A percentile compares a stretch with the other conserved stretches of the same genome.
Conservation (phyloP, 208 protist genomes). For the Strigomonas oncopelti region DNA sequence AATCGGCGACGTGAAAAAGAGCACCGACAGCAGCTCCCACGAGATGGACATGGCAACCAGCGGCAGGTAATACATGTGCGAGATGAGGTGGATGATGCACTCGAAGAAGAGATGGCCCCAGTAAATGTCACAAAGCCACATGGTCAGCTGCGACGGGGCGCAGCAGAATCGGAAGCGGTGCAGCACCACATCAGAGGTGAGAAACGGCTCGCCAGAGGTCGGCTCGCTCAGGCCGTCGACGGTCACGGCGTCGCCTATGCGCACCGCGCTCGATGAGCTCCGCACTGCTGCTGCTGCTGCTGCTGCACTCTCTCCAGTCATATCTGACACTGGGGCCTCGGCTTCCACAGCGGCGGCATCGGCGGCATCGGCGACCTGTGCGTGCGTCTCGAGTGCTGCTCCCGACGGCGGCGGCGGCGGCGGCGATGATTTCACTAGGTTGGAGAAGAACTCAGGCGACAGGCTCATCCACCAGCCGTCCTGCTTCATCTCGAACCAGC, state of each 20-base stretch:
- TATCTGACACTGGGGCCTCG: no score
- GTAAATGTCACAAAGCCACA: conserved; percentile 78
- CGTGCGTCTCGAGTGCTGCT: neutral
- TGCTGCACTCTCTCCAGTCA: no score
- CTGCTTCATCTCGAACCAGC: conserved; percentile 62
- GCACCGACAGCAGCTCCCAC: conserved; percentile 47
- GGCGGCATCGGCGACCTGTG: no score
- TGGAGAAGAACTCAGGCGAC: conserved; percentile 33
- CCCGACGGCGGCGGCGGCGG: neutral
- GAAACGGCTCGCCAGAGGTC: conserved; percentile 38
- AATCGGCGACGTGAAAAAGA: conserved; percentile 38
- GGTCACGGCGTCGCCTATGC: neutral
- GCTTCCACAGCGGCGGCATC: no score
- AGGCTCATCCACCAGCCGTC: conserved; percentile 63
- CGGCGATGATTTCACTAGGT: conserved; percentile 11
- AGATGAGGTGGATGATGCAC: conserved; percentile 49
- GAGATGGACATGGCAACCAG: conserved; percentile 73
- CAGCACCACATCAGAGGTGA: conserved; percentile 36
- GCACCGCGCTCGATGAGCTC: neutral
- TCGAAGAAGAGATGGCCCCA: conserved; percentile 64
- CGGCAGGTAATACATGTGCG: conserved; percentile 84
- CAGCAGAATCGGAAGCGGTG: conserved; percentile 66
- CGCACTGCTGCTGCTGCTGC: neutral
- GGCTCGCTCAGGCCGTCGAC: neutral
- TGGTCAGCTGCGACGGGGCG: conserved; percentile 34